Evolutionary conservation across 495 filamentous ascomycete species (phyloP).

Genomic region (Annulohypoxylon nitens): DNA sequence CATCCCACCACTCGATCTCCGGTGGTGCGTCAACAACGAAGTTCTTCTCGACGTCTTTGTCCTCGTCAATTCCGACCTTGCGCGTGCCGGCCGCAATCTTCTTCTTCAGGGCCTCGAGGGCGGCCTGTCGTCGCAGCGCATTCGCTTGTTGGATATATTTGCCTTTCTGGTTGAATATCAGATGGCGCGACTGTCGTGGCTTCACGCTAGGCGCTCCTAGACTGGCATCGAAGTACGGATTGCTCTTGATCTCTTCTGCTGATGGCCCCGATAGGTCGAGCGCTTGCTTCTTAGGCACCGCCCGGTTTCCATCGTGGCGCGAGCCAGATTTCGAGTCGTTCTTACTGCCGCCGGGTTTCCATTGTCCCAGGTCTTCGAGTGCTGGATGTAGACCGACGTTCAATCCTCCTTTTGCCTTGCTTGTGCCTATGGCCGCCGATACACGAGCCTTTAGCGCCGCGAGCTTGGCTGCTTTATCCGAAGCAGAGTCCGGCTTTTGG

Average conservation of each 20-base stretch:
- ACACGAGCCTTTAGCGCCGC: constrained; percentile 86
- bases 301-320: constrained; percentile 27
- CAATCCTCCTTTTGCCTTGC: constrained; percentile 78
- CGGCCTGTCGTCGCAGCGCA: constrained; percentile 85
- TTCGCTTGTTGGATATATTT: constrained; percentile 96
- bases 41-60: constrained; percentile 87
- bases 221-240: constrained; percentile 88
- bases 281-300: constrained; percentile 41
- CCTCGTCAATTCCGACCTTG: constrained; percentile 91
- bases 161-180: constrained; percentile 95
- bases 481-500: constrained; percentile 66
- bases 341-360: constrained; percentile 63
- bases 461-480: constrained; percentile 63
- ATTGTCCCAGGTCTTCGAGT: constrained; percentile 78
- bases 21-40: constrained; percentile 89
- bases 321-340: constrained; percentile 49
- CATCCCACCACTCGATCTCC: constrained; percentile 98
- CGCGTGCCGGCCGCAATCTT: constrained; percentile 87
- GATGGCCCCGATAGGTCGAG: constrained; percentile 78
- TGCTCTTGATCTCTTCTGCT: constrained; percentile 69
- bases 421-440: constrained; percentile 75
- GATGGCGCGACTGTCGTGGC: constrained; percentile 75
- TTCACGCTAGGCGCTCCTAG: constrained; percentile 72
- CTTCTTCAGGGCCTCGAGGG: constrained; percentile 93
- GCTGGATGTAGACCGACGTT: constrained; percentile 93